A percentile compares a stretch with the other conserved stretches of the same genome.
These are phyloP conservation scores for Cutaneotrichosporon sp. DNA, from an alignment of 1,284 basidiomycete genomes.

Conservation along the genomic window DNA sequence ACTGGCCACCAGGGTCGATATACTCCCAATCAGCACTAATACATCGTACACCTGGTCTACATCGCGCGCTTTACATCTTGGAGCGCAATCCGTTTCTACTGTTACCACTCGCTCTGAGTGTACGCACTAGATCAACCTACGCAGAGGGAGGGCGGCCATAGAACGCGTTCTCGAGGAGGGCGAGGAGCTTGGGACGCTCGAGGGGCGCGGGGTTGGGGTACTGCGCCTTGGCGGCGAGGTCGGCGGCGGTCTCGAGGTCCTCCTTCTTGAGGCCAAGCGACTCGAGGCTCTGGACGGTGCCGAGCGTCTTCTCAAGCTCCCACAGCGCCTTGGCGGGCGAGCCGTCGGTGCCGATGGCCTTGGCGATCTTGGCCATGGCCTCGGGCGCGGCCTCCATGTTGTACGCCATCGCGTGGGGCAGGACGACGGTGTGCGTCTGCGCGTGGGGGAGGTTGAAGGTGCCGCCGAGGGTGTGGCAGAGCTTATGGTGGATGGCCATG, in stretches of 20 bases:
- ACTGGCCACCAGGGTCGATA: too few species aligned
- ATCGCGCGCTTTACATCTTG: background rate
- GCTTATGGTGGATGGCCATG: constrained; percentile 59
- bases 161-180: constrained; percentile 37
- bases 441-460: constrained; percentile 58
- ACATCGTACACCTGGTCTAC: background rate
- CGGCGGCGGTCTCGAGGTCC: constrained; percentile 56
- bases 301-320: constrained; percentile 54
- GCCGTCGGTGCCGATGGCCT: constrained; percentile 41
- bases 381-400: constrained; percentile 53
- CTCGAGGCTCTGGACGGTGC: constrained; percentile 54
- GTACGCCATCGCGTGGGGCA: constrained; percentile 57
- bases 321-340: constrained; percentile 55
- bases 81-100: background rate
- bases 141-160: constrained; percentile 20
- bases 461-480: constrained; percentile 57
- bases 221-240: constrained; percentile 54
- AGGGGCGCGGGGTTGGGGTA: constrained; percentile 58
- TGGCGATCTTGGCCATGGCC: constrained; percentile 52
- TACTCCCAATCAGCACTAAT: background rate
- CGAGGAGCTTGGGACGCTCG: constrained; percentile 50
- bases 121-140: background rate
- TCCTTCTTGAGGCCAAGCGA: constrained; percentile 57
- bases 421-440: constrained; percentile 58
- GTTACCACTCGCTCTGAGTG: background rate